Evolutionary conservation across 176 grass and related monocot genomes (phyloP).

Genomic region (Bromus sterilis): DNA sequence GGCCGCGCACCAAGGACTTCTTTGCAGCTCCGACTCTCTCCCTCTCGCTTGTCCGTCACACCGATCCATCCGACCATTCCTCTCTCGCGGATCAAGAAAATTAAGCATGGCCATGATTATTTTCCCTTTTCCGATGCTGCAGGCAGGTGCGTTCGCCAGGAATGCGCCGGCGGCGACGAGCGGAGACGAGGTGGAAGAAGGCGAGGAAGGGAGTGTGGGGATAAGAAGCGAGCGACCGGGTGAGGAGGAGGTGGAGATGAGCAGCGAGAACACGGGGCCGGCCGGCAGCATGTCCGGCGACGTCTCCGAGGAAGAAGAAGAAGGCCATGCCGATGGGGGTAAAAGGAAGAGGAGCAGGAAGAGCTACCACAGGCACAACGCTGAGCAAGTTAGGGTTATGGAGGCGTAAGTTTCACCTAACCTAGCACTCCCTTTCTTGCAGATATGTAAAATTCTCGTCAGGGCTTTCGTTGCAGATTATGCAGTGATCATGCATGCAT

Average conservation of each 20-base stretch:
- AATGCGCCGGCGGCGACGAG: constrained; percentile 17
- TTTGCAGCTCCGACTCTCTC: constrained; percentile 76
- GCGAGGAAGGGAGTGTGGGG: constrained; percentile 27
- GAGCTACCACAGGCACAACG: constrained; percentile 67
- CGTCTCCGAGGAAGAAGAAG: constrained; percentile 36
- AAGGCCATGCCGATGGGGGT: constrained; percentile 11
- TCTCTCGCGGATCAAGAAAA: neutral
- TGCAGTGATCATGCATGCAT: neutral
- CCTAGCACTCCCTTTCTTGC: too few relatives aligned
- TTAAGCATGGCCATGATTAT: neutral
- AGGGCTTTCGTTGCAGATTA: neutral
- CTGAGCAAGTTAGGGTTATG: constrained; percentile 65
- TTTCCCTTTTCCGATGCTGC: neutral
- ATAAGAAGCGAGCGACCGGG: neutral
- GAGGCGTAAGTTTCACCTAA: constrained; percentile 51
- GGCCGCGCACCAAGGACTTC: constrained; percentile 53
- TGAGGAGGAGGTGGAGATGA: constrained; percentile 26
- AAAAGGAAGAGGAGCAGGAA: constrained; percentile 42
- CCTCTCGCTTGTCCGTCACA: constrained; percentile 70
- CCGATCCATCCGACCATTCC: neutral
- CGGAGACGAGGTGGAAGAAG: constrained; percentile 28
- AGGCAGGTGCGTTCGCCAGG: constrained; percentile 63
- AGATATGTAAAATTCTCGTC: too few relatives aligned
- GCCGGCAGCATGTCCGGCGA: constrained; percentile 18
- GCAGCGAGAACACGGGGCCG: constrained; percentile 48